Evolutionary conservation across 2,329 filamentous ascomycete species (phyloP).

Genomic region (Magnaporthiopsis poae): DNA sequence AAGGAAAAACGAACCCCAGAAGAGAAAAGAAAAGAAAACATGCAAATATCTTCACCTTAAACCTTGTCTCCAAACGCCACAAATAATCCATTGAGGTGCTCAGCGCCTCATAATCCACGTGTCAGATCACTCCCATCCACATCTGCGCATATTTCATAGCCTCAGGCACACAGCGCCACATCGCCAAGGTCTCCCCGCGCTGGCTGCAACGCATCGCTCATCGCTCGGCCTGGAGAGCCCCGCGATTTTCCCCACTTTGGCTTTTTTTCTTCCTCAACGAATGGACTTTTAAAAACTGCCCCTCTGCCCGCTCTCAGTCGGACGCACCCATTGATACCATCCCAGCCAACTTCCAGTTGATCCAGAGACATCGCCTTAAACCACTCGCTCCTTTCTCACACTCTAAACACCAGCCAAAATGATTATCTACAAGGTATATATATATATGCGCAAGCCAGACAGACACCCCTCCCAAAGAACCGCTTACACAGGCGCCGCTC

Average conservation of each 20-base stretch:
- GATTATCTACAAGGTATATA: constrained; percentile 63
- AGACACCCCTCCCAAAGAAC: background rate
- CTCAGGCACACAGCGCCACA: background rate
- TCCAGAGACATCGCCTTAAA: background rate
- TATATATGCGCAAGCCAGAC: constrained; percentile 14
- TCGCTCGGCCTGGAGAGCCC: background rate
- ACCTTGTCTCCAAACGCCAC: no score
- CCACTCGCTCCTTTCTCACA: background rate
- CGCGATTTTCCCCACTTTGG: constrained; percentile 9
- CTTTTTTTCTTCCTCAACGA: constrained; percentile 14
- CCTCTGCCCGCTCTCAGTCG: background rate
- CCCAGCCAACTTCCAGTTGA: background rate
- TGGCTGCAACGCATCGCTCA: background rate
- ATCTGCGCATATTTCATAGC: background rate
- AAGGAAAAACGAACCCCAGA: no score
- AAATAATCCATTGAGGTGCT: background rate
- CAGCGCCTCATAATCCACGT: background rate
- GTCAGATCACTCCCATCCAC: background rate
- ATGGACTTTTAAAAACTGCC: background rate
- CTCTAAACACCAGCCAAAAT: constrained; percentile 43
- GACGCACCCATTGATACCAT: background rate
- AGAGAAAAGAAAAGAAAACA: no score
- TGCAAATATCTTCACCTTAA: no score
- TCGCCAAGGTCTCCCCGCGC: background rate
- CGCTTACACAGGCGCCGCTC: background rate